phyloP scores from a whole-genome alignment of 805 yeast genomes.

The Ogataea glucozyma region DNA sequence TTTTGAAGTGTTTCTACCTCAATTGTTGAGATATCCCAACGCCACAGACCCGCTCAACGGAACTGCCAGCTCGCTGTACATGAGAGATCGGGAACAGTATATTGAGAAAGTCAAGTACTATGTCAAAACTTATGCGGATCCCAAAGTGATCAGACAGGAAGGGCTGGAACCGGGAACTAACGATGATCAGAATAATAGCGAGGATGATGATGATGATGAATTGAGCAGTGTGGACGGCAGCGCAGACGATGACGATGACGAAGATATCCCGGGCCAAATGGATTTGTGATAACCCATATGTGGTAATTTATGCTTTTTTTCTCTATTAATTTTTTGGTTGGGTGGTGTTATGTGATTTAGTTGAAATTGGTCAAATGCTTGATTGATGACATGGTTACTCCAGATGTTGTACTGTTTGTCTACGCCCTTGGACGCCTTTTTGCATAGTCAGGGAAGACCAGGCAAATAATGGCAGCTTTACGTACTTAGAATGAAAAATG shows the following conservation, averaged over 20 bases:
- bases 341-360: background rate
- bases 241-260: constrained; percentile 25
- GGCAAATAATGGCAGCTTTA: no score
- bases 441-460: no score
- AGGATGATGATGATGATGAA: constrained; percentile 34
- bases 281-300: no score
- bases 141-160: constrained; percentile 33
- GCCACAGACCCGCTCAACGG: constrained; percentile 92
- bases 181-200: constrained; percentile 27
- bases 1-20: constrained; percentile 92
- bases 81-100: constrained; percentile 66
- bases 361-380: no score
- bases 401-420: no score
- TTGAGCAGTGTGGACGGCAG: constrained; percentile 29
- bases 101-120: constrained; percentile 69
- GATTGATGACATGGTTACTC: no score
- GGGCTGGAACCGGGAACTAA: constrained; percentile 30
- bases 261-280: constrained; percentile 38
- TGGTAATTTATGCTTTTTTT: no score
- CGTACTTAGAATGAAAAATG: no score
- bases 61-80: constrained; percentile 80
- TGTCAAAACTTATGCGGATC: constrained; percentile 66
- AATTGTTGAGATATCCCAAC: constrained; percentile 85
- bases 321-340: background rate
- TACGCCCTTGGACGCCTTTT: no score